Evolutionary conservation across 176 grass and related monocot species (phyloP).

Genomic region (Rhynchospora breviuscula): DNA sequence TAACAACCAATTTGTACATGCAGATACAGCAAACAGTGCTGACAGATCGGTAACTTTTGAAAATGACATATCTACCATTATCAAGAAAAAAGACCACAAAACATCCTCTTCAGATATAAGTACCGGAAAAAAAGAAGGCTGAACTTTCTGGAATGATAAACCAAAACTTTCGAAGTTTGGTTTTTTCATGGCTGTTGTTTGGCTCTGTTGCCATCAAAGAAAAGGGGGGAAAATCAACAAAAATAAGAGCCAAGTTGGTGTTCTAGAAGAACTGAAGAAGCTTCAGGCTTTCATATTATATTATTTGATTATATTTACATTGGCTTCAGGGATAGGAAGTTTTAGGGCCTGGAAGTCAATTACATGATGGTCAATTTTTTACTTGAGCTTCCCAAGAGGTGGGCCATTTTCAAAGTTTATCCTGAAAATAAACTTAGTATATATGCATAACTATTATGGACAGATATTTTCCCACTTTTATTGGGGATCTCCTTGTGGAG

Average conservation of each 20-base stretch:
- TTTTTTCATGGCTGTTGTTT: neutral
- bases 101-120: neutral
- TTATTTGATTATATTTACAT: neutral
- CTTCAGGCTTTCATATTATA: neutral
- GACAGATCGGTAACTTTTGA: neutral
- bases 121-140: neutral
- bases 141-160: neutral
- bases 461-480: neutral
- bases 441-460: neutral
- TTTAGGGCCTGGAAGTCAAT: neutral
- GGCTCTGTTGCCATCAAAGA: neutral
- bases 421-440: neutral
- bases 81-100: neutral
- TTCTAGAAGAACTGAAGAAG: neutral
- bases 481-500: neutral
- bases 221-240: neutral
- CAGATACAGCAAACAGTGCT: neutral
- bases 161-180: neutral
- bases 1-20: neutral
- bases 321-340: neutral
- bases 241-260: neutral
- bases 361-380: neutral
- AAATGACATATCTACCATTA: neutral
- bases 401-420: neutral
- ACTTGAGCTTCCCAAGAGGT: neutral